Base-by-base conservation (phyloP, 2,329 filamentous ascomycete genomes). In the Fusarium redolens region DNA sequence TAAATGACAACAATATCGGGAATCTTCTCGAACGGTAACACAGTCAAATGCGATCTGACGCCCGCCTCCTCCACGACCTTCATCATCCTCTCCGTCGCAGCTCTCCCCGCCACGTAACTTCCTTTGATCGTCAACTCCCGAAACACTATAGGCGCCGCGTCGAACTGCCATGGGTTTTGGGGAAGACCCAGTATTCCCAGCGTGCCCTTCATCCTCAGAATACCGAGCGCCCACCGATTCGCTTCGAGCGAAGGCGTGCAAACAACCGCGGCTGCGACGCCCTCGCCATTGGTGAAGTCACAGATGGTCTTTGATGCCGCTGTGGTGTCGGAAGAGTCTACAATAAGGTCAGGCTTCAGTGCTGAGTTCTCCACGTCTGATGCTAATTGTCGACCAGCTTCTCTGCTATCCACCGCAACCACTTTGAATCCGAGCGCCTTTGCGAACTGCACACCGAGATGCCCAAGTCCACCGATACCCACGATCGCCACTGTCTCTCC, bases 341-440 rank as follows among this genome's bases (percentile, higher is more conserved):
- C 31, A 6, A 65, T 43, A 5, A 66, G 28, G 20, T 65, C 63
- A 10, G 63, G 60, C 7, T 30, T 51, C 1, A 66, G 10, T 2
- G 20, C 3, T 9, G 51, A 5, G 8, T 51, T 66, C 11, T 45
- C 50, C 37, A 65, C 20, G 33, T 65, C 44, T 12, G 41, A 45
- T 44, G 61, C 61, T 31, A 65, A 14, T 15, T 65, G 28, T 45
- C 61, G 47, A 8, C 63, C 63, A 44, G 63, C 63, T 35, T 66
- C 37, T 58, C 63, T 65, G n/a, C 50, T 66, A 25, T 66, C 63
- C 14, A 44, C 61, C 5, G 63, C 63, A 13, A 66, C 17, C 7
- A 55, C 45, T 8, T 22, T 30, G 43, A 65, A 66, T 8, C 63
- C 63, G 5, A 65, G 61, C 9, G 60, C 63, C 35, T 66, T 66